Evolutionary conservation across 805 yeast species (phyloP), one percentile per base, ranked within the genome.

Genomic region (Candida sonorensis): DNA sequence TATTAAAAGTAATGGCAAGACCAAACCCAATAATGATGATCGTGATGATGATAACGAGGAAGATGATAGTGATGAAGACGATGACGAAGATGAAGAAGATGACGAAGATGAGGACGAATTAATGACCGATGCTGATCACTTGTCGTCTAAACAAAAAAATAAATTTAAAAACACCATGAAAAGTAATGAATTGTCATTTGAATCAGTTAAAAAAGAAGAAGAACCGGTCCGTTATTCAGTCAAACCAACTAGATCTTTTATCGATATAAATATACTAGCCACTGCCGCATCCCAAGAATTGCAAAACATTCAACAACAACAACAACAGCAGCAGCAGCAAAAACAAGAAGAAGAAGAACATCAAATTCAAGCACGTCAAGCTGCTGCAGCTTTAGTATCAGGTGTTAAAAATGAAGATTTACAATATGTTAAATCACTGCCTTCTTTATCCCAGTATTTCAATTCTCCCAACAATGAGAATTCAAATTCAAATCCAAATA

Each of bases 231-330:
- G 12, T n/a, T n/a, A 19, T 25, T 29, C 23, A 16, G 41, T 46
- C 27, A 40, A 34, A 15, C 22, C 45, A 10, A 33, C 45, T 25
- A 41, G 46, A 21, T 48, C 55, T 2, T 36, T 43, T 16, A 35
- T 63, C 52, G 69, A 67, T 43, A 72, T 72, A 30, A 74, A 72
- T 46, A 55, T 70, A 3, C 51, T 72, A 29, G 77, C 77, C 5
- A 56, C 68, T 10, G 76, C 77, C 5, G 77, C 78, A 4, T 62
- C 73, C 3, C 74, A 71, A 46, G 78, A 72, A 48, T 57, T 72
- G 35, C 62, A 62, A 34, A 60, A 62, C 36, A 41, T 72, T 38
- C 64, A 64, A 40, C 38, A 48, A 22, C 50, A 45, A 36, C 41
- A 48, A 26, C 30, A 31, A 15, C 42, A 40, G 31, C n/a, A n/a